Evolutionary conservation across 2,329 filamentous ascomycete genomes (phyloP), one percentile per base, ranked within the genome.

Genomic region (Penicillium frequentans): DNA sequence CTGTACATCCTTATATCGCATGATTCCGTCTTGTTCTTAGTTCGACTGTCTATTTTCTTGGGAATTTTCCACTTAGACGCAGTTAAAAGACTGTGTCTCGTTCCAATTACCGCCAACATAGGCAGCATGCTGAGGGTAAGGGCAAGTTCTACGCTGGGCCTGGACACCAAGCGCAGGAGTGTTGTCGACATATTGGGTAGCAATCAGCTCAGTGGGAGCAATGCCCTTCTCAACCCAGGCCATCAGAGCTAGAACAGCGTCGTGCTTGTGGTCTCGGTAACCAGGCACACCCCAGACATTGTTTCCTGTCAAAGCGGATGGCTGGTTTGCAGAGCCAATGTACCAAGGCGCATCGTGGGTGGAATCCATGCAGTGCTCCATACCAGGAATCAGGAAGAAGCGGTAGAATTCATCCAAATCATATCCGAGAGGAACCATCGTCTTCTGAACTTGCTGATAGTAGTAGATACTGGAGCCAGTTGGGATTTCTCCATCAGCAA

Each of bases 221-320:
- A 43, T 52, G 21, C 51, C 63, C 5, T 60, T 60, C 47, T 65
- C 64, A n/a, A 64, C 63, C 59, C 64, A 65, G 14, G 45, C 49
- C 51, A 65, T 59, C 45, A 66, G 46, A 27, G 64, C 59, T 3
- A 65, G 49, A 5, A 64, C 24, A 23, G 62, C 47, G 23, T 64
- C 62, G 24, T 66, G 64, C n/a, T 59, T 52, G 27, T 23, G 16
- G 44, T 62, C 55, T 14, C 52, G 33, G 33, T 52, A 60, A 3
- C 60, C 57, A 26, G 57, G 60, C 1, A 57, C 56, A 19, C 60
- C 47, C 19, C 46, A 50, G 1, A 49, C 23, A 31, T 31, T 31
- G 29, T 31, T 11, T 31, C 29, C 29, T 5, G 29, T 31, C 11
- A 31, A 31, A 31, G 29, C 29, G 29, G 29, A 14, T 13, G 29